Conservation (phyloP, 2,329 filamentous ascomycete species). For the Esteya vermicola region DNA sequence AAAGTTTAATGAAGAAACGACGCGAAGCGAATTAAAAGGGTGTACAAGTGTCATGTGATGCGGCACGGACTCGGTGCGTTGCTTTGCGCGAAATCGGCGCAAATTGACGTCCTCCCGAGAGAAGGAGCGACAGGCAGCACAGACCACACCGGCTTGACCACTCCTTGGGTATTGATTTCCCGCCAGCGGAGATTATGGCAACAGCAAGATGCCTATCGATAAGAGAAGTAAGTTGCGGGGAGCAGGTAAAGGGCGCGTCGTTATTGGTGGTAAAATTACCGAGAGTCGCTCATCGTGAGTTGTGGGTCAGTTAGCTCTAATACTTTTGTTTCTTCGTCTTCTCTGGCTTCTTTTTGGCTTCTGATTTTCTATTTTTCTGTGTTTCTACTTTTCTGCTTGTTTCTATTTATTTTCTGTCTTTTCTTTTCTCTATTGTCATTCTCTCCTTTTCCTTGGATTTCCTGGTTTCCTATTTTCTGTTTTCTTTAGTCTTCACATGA, state of each 20-base stretch:
- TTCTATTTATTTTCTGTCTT: neutral
- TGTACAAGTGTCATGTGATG: no score
- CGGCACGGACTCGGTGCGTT: no score
- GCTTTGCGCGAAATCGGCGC: no score
- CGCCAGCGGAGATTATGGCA: no score
- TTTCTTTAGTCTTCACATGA: neutral
- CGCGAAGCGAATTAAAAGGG: no score
- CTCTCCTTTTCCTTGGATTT: neutral
- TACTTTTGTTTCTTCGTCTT: no score
- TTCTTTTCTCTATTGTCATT: neutral
- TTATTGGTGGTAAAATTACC: conserved; percentile 2
- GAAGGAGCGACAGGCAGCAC: no score
- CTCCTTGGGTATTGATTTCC: neutral
- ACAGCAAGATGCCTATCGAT: neutral
- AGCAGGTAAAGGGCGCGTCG: neutral
- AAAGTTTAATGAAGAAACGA: no score
- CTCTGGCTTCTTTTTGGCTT: neutral
- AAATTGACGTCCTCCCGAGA: no score
- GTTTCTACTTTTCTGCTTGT: neutral
- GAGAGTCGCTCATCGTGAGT: neutral
- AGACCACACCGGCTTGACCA: no score
- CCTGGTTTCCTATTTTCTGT: neutral
- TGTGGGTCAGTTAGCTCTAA: no score
- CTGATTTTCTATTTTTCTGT: neutral
- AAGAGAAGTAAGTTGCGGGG: neutral